Evolutionary conservation across 768 basidiomycete genomes (phyloP).

Genomic region (Lactarius vividus): DNA sequence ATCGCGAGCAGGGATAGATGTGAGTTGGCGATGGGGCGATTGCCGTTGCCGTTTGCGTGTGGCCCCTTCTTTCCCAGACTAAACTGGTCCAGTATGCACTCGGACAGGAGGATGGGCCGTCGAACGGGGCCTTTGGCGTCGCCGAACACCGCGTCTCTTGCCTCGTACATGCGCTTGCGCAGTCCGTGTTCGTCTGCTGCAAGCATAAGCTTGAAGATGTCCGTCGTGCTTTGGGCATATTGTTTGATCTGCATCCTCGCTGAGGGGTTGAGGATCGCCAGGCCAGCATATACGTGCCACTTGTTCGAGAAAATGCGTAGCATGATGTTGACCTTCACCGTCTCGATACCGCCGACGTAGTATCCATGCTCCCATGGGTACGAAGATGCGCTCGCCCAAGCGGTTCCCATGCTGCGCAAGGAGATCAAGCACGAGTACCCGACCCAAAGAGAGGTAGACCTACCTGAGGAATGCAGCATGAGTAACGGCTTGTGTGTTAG

Average conservation of each 20-base stretch:
- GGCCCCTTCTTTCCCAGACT: conserved; percentile 58
- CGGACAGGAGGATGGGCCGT: conserved; percentile 76
- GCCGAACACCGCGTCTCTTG: conserved; percentile 75
- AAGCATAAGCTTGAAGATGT: conserved; percentile 96
- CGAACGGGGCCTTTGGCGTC: conserved; percentile 34
- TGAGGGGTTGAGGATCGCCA: conserved; percentile 95
- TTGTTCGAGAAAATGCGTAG: conserved; percentile 95
- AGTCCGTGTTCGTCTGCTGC: conserved; percentile 52
- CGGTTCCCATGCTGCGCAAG: conserved; percentile 87
- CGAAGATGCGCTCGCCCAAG: conserved; percentile 71
- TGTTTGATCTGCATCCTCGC: conserved; percentile 89
- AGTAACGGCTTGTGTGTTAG: conserved; percentile 97
- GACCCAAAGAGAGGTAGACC: conserved; percentile 13
- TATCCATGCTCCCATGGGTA: conserved; percentile 97
- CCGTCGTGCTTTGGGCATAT: conserved; percentile 79
- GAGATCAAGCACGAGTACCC: not conserved
- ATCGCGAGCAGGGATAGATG: conserved; percentile 94
- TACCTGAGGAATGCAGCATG: conserved; percentile 97
- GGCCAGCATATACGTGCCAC: conserved; percentile 98
- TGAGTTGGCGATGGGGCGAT: conserved; percentile 64
- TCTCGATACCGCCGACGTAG: conserved; percentile 97
- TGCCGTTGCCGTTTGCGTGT: conserved; percentile 18
- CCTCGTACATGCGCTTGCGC: conserved; percentile 67
- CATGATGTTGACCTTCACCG: conserved; percentile 95
- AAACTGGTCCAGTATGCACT: conserved; percentile 85